Evolutionary conservation across 2,329 filamentous ascomycete species (phyloP), one percentile per base, ranked within the genome.

Genomic region (Nectriaceae sp.): DNA sequence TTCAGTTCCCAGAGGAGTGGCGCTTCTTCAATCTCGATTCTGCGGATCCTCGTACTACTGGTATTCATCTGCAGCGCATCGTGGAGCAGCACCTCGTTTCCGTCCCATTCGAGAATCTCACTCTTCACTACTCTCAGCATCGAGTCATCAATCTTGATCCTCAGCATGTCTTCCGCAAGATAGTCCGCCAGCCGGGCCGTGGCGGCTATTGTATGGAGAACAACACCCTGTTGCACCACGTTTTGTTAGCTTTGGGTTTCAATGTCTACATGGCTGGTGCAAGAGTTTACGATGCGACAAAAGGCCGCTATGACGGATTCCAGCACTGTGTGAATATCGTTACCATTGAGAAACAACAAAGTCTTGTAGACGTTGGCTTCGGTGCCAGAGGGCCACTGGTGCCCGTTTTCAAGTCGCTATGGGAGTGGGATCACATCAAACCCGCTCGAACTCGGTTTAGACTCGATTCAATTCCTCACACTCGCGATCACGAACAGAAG

Each of bases 241-340:
- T 82, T 1, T 64, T 83, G 4, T 67, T 73, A 16, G 70, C 66
- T 4, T 58, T 83, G 4, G 78, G 78, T 0, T 83, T 75, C 53
- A 55, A 57, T 0, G 70, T 82, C 1, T 77, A 80, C 55, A 71
- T 75, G 18, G 71, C 73, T 0, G 81, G 79, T 1, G 82, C 69
- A 0, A 68, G 78, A 18, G 66, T 73, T 5, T 55, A 46, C 6
- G 35, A 45, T 3, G 62, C 55, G 4, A 48, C 44, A 11, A 46
- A 48, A 0, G 50, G 47, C 1, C 37, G 49, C 21, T 16, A 57
- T 47, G 15, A 67, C 52, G 47, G 55, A 33, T 31, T 53, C 8
- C 44, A 66, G 59, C 83, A 87, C 63, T 80, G 84, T 72, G 69
- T 83, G 45, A 79, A 82, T 57, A 74, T 87, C 46, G 75, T 85